These are phyloP conservation scores for Hypoxylon trugodes DNA, from an alignment of 495 filamentous ascomycete species.

Conservation along the genomic window DNA sequence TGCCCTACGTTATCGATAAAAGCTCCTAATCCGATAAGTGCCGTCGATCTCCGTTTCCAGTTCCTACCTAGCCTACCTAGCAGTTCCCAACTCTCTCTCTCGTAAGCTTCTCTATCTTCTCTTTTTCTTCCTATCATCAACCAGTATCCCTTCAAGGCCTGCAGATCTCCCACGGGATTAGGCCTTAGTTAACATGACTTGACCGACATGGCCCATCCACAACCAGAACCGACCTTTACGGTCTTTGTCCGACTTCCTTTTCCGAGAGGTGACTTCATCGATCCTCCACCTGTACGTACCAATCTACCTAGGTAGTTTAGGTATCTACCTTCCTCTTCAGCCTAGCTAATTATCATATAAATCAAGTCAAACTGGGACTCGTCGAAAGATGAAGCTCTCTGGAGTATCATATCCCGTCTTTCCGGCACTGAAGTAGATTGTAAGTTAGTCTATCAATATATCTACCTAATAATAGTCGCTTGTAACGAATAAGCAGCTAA, in stretches of 20 bases:
- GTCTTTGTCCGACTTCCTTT: slow-evolving; percentile 91
- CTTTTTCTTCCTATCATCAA: slow-evolving; percentile 30
- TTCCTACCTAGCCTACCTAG: not conserved
- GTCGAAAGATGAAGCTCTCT: slow-evolving; percentile 84
- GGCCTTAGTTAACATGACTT: slow-evolving; percentile 32
- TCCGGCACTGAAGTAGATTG: slow-evolving; percentile 84
- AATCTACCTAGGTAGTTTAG: slow-evolving; percentile 7
- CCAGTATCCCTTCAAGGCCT: not conserved
- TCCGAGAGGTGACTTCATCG: slow-evolving; percentile 83
- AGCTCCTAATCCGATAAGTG: slow-evolving; percentile 21
- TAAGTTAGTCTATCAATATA: slow-evolving; percentile 54
- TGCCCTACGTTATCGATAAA: slow-evolving; percentile 38
- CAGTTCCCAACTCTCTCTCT: not conserved
- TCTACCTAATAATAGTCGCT: slow-evolving; percentile 18
- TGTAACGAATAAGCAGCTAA: slow-evolving; percentile 44
- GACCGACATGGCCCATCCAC: slow-evolving; percentile 37
- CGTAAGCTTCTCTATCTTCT: not conserved
- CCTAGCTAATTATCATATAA: slow-evolving; percentile 6
- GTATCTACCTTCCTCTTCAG: not conserved
- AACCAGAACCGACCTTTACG: slow-evolving; percentile 64
- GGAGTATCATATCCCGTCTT: slow-evolving; percentile 84
- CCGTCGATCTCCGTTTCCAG: slow-evolving; percentile 1
- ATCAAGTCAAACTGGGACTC: slow-evolving; percentile 67
- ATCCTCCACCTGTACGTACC: slow-evolving; percentile 79
- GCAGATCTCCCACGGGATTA: slow-evolving; percentile 23